A percentile compares a stretch with the other conserved stretches of the same genome.
Conservation (phyloP, 139 green algal genomes). For the Asterochloris erici region DNA sequence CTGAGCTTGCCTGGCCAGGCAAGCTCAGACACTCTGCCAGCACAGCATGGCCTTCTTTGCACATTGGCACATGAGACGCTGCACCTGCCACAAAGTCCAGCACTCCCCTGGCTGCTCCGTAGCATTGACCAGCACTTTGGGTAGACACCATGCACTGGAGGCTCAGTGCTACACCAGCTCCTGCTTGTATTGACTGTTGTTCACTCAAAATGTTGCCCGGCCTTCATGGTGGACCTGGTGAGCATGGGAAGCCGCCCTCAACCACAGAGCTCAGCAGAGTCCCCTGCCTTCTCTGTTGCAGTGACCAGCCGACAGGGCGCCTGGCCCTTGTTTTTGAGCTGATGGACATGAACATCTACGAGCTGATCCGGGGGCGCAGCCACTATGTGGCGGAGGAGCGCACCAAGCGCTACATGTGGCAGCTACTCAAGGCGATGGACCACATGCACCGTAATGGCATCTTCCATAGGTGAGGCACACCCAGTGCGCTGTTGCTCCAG, state of each 20-base stretch:
- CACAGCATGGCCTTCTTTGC: no score
- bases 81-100: no score
- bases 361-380: conserved; percentile 75
- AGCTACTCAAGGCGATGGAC: conserved; percentile 85
- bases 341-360: conserved; percentile 76
- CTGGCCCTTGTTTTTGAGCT: conserved; percentile 91
- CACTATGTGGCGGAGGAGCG: conserved; percentile 81
- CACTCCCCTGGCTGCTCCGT: no score
- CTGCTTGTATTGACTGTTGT: no score
- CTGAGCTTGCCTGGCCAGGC: no score
- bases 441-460: conserved; percentile 88
- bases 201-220: neutral
- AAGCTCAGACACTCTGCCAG: no score
- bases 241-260: neutral
- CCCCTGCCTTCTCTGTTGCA: conserved; percentile 7
- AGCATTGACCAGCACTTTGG: no score
- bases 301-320: conserved; percentile 79
- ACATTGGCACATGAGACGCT: no score
- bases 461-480: conserved; percentile 56
- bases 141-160: no score
- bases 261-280: neutral
- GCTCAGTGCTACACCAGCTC: no score
- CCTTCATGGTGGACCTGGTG: neutral
- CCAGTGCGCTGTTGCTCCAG: no score
- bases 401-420: conserved; percentile 78